Evolutionary conservation across 78 protist genomes (phyloP), one percentile per base, ranked within the genome.

Genomic region (Speleostelium caveatum): DNA sequence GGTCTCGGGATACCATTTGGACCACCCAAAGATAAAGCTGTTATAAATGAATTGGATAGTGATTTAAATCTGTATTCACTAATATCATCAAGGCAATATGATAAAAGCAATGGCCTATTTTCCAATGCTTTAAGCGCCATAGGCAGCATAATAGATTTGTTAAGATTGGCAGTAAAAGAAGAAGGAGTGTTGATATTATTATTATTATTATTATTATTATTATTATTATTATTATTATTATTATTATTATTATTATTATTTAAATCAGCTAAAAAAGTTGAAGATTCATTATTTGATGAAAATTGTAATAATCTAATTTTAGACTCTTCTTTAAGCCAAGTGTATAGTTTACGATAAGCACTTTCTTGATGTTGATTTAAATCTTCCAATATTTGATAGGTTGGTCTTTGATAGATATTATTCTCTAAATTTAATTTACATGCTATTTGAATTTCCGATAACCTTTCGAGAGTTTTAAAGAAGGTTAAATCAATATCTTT

Each of bases 1-100:
- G 97, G 97, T 35, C 92, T 12, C 30, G 95, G 93, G 30, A 71
- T 71, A 38, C 97, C 97, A 61, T 87, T 80, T 32, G 87, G 94
- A 24, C 96, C 96, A 30, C 96, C 96, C 59, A 92, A 55, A 28
- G 95, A 77, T 42, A 94, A 26, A 0, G 96, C 96, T 3, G 83
- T 74, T 24, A 73, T 62, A 26, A 94, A 94, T n/a, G 72, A 32
- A 42, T 19, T 75, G 32, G 92, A 55, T 16, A 86, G 42, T 0
- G 68, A 53, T 56, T 63, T 69, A 8, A 24, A 7, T 22, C 92
- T 14, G 56, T 58, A 72, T 22, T 74, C 86, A 2, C 69, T 35
- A 45, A 86, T 72, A 6, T 86, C 86, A 33, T 69, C 68, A 19
- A 86, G 53, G 72, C 83, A 75, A 35, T 60, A 63, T 45, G 17